Evolutionary conservation across 192 early-diverging fungal genomes (phyloP).

Genomic region (Umbelopsis ramanniana): DNA sequence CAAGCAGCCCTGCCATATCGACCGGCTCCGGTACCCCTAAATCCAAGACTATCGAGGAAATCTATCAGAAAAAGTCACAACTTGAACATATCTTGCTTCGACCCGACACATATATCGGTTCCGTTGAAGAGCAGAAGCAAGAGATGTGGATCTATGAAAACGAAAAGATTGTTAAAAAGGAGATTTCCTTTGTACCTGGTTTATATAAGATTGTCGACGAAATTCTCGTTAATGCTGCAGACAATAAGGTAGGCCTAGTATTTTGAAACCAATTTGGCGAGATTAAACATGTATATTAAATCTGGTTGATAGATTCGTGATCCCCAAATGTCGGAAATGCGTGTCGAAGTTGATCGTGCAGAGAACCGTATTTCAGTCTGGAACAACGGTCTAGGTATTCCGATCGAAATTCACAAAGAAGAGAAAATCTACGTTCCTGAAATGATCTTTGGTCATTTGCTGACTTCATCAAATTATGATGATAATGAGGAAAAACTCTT

Average conservation of each 20-base stretch:
- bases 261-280: neutral
- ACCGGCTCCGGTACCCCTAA: neutral
- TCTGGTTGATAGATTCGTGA: slow-evolving; percentile 76
- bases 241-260: slow-evolving; percentile 74
- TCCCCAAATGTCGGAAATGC: slow-evolving; percentile 82
- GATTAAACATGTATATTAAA: neutral
- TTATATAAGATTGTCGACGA: slow-evolving; percentile 99
- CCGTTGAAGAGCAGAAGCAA: slow-evolving; percentile 78
- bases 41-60: slow-evolving; percentile 73
- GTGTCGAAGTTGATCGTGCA: slow-evolving; percentile 85
- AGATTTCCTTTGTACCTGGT: slow-evolving; percentile 82
- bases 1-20: neutral
- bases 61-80: slow-evolving; percentile 95
- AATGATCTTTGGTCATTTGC: slow-evolving; percentile 94
- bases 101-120: slow-evolving; percentile 97
- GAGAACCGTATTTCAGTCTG: slow-evolving; percentile 82
- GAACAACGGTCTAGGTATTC: slow-evolving; percentile 96
- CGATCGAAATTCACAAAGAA: slow-evolving; percentile 89
- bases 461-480: slow-evolving; percentile 98
- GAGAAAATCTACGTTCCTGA: slow-evolving; percentile 94
- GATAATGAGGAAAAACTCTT: slow-evolving; percentile 94
- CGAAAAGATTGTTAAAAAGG: slow-evolving; percentile 64
- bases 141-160: slow-evolving; percentile 84
- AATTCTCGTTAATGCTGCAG: slow-evolving; percentile 95
- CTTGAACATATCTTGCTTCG: slow-evolving; percentile 94